These are phyloP conservation scores for Polyporus arcularius DNA, from an alignment of 768 basidiomycete genomes.

Conservation along the genomic window DNA sequence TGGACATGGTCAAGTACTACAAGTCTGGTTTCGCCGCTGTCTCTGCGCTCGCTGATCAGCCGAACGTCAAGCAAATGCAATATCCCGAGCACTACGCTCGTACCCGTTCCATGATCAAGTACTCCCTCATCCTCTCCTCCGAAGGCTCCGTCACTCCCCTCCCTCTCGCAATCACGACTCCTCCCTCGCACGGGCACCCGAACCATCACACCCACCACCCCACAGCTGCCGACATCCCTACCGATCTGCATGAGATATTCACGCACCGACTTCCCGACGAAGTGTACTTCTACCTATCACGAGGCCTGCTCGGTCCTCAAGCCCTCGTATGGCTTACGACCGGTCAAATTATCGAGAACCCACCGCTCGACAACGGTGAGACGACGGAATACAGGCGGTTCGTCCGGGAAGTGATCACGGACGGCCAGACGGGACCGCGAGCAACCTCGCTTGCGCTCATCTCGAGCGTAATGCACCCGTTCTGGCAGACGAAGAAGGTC, in stretches of 20 bases:
- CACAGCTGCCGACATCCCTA: constrained; percentile 85
- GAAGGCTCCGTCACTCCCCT: constrained; percentile 83
- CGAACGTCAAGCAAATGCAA: constrained; percentile 73
- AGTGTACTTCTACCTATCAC: constrained; percentile 93
- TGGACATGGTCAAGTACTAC: constrained; percentile 92
- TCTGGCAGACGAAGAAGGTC: constrained; percentile 82
- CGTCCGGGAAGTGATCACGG: constrained; percentile 94
- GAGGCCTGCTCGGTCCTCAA: constrained; percentile 86
- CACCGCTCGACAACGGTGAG: constrained; percentile 93
- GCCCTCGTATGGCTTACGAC: constrained; percentile 93
- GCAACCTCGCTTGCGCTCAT: constrained; percentile 89
- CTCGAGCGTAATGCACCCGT: constrained; percentile 73
- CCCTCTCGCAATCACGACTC: constrained; percentile 63
- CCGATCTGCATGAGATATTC: constrained; percentile 93
- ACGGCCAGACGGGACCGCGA: constrained; percentile 90
- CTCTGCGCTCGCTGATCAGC: constrained; percentile 75
- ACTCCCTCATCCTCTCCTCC: constrained; percentile 84
- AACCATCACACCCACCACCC: constrained; percentile 66
- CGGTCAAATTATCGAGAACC: constrained; percentile 81
- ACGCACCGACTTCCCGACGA: constrained; percentile 94
- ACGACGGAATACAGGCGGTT: constrained; percentile 93
- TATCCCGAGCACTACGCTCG: constrained; percentile 89
- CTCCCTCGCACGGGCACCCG: constrained; percentile 43
- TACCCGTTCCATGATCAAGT: constrained; percentile 90
- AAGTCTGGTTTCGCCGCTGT: constrained; percentile 86